Evolutionary conservation across 1,284 basidiomycete genomes (phyloP).

Genomic region (Ustilago bromivora): DNA sequence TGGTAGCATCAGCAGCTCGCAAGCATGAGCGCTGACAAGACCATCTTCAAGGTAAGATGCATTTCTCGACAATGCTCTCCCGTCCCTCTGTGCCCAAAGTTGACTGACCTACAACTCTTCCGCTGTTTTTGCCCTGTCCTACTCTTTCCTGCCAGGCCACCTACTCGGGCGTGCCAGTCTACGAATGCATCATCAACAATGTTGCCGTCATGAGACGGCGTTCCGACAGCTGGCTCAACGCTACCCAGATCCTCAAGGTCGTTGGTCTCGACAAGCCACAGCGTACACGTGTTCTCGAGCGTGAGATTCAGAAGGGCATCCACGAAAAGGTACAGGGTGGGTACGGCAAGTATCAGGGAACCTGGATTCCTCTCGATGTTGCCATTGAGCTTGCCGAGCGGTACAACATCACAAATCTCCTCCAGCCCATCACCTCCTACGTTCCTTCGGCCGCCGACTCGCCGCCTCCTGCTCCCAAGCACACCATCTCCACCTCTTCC

Average conservation of each 20-base stretch:
- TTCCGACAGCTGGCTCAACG: conserved; percentile 93
- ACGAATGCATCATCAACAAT: conserved; percentile 71
- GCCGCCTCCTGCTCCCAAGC: conserved; percentile 97
- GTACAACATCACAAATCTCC: conserved; percentile 87
- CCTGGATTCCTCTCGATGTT: conserved; percentile 96
- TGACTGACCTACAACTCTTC: conserved; percentile 10
- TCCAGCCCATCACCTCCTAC: conserved; percentile 97
- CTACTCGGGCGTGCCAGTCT: conserved; percentile 71
- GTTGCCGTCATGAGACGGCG: conserved; percentile 94
- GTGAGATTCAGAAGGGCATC: conserved; percentile 97
- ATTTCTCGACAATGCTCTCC: not conserved
- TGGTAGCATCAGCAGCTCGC: not conserved
- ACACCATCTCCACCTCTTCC: conserved; percentile 73
- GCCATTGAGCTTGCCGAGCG: conserved; percentile 88
- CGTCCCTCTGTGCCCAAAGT: not conserved
- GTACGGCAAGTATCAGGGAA: conserved; percentile 99
- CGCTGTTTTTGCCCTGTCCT: too few relatives aligned
- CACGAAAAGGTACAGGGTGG: conserved; percentile 99
- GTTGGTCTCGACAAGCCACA: conserved; percentile 99
- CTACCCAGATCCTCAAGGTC: conserved; percentile 98
- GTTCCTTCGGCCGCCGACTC: conserved; percentile 80
- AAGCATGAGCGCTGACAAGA: conserved; percentile 48
- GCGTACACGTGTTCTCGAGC: conserved; percentile 93
- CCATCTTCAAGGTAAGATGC: conserved; percentile 55
- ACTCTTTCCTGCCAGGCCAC: conserved; percentile 62